A percentile compares a stretch with the other conserved stretches of the same genome.
These are phyloP conservation scores for Selaginella tamariscina DNA, from an alignment of 75 land plant genomes.

Conservation along the genomic window DNA sequence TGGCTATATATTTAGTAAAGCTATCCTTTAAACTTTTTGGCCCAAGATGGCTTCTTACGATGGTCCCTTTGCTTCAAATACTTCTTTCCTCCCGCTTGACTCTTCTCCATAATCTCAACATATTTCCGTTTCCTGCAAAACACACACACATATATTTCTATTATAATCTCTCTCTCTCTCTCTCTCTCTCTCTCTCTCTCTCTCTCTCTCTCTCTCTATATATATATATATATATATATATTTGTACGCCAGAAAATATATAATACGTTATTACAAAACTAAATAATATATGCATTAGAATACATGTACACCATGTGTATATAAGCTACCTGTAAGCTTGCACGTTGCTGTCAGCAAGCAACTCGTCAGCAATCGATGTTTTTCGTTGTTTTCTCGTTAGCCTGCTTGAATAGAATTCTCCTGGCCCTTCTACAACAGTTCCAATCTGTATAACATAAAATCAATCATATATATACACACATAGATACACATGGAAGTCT, in stretches of 20 bases:
- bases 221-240: too few relatives aligned
- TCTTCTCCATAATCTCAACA: slow-evolving; percentile 30
- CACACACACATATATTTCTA: neutral
- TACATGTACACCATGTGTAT: too few relatives aligned
- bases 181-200: neutral
- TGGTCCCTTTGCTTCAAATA: slow-evolving; percentile 24
- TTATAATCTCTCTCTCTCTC: too few relatives aligned
- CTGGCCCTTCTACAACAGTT: slow-evolving; percentile 70
- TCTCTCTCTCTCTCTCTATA: neutral
- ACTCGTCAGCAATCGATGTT: slow-evolving; percentile 63
- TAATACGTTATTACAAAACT: neutral
- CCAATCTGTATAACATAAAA: slow-evolving; percentile 44
- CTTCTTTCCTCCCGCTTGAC: slow-evolving; percentile 26
- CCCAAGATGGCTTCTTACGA: too few relatives aligned
- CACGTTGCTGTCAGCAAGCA: slow-evolving; percentile 40
- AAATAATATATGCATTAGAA: neutral
- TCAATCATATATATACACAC: too few relatives aligned
- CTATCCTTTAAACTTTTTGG: too few relatives aligned
- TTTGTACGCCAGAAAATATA: neutral
- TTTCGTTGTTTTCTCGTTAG: slow-evolving; percentile 84
- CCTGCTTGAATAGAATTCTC: slow-evolving; percentile 75
- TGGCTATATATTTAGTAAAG: too few relatives aligned
- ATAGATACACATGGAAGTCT: too few relatives aligned
- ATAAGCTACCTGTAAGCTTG: slow-evolving; percentile 54
- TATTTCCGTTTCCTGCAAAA: slow-evolving; percentile 28